Evolutionary conservation across 495 filamentous ascomycete genomes (phyloP).

Genomic region (Annulohypoxylon moriforme): DNA sequence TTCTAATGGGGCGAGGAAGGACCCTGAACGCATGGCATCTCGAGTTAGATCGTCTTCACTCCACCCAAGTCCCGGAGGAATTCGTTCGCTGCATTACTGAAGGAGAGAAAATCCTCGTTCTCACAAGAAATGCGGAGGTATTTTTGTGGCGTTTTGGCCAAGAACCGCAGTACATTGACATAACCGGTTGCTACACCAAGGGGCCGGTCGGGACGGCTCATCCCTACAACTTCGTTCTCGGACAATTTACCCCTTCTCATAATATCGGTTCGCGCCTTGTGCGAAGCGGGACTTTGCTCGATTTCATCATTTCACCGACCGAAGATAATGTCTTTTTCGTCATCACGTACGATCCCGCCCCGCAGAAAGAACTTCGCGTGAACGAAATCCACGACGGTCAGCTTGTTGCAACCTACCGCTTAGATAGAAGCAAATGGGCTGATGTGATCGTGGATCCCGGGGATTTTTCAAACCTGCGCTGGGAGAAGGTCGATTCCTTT

Average conservation of each 20-base stretch:
- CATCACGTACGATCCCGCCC: constrained; percentile 35
- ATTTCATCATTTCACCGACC: constrained; percentile 47
- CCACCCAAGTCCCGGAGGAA: constrained; percentile 38
- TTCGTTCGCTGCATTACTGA: constrained; percentile 44
- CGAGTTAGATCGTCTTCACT: constrained; percentile 40
- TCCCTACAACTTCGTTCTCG: constrained; percentile 23
- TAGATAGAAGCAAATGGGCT: constrained; percentile 32
- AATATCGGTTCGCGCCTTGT: constrained; percentile 36
- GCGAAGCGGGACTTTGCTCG: constrained; percentile 35
- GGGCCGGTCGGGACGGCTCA: constrained; percentile 11
- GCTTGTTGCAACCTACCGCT: constrained; percentile 32
- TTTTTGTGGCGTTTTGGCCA: constrained; percentile 45
- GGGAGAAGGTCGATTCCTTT: constrained; percentile 47
- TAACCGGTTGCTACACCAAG: constrained; percentile 21
- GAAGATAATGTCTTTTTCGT: constrained; percentile 43
- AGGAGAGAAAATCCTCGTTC: constrained; percentile 40
- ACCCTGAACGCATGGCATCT: constrained; percentile 46
- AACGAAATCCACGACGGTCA: constrained; percentile 44
- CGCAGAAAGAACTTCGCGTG: constrained; percentile 31
- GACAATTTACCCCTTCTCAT: constrained; percentile 17
- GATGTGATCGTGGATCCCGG: constrained; percentile 20
- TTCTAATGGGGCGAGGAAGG: constrained; percentile 43
- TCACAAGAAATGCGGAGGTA: constrained; percentile 43
- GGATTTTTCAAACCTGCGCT: constrained; percentile 31
- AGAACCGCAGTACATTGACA: constrained; percentile 33